phyloP scores from a whole-genome alignment of 306 rosid species.

The Trifolium repens region DNA sequence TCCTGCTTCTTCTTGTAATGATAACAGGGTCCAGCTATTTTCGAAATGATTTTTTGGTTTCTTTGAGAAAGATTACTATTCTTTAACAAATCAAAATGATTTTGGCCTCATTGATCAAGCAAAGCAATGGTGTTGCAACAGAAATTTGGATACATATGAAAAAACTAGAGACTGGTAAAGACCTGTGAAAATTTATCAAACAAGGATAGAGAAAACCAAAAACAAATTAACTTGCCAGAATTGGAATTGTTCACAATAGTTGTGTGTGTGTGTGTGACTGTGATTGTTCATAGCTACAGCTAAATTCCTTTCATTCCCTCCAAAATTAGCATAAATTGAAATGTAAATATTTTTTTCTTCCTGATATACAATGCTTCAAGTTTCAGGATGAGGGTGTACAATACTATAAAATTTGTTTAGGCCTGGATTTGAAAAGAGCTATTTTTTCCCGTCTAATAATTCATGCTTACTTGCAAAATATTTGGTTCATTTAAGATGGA shows the following conservation, averaged over 20 bases:
- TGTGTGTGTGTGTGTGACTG: not conserved
- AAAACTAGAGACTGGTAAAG: slow-evolving; percentile 16
- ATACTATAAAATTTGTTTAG: not conserved
- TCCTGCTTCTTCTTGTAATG: slow-evolving; percentile 80
- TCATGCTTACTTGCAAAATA: too few relatives aligned
- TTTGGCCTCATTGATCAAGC: slow-evolving; percentile 18
- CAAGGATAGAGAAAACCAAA: not conserved
- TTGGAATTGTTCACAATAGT: not conserved
- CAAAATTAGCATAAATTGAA: not conserved
- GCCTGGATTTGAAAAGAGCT: too few relatives aligned
- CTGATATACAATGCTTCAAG: not conserved
- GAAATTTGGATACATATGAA: not conserved
- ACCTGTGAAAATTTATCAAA: slow-evolving; percentile 6
- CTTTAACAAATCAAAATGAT: slow-evolving; percentile 29
- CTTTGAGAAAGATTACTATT: slow-evolving; percentile 24
- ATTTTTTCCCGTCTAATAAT: too few relatives aligned
- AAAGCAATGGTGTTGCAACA: slow-evolving; percentile 25
- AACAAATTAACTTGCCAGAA: not conserved
- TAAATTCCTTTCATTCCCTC: not conserved
- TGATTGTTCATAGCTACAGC: not conserved
- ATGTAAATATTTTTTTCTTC: not conserved
- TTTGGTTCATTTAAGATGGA: too few relatives aligned
- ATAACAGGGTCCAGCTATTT: slow-evolving; percentile 71
- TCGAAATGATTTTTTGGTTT: slow-evolving; percentile 50
- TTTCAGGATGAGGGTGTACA: slow-evolving; percentile 3